A percentile compares a stretch with the other conserved stretches of the same genome.
Conservation (phyloP, 1,139 yeast genomes). For the Entelexis paramagnoliae region DNA sequence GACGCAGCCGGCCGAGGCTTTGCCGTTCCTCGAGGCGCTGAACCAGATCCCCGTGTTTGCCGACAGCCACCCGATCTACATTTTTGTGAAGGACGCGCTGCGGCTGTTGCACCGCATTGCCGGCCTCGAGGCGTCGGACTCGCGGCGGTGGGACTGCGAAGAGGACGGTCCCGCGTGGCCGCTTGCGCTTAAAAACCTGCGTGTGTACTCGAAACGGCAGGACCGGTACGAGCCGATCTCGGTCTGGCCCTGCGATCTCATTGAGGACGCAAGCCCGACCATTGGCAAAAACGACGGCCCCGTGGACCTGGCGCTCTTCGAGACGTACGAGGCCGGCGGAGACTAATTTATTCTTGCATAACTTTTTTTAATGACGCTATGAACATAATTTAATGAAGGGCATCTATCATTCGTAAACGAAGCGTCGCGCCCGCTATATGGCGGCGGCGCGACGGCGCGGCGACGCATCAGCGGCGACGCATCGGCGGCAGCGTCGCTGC, state of each 20-base stretch:
- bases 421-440: too few relatives aligned
- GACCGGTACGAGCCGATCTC: conserved; percentile 33
- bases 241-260: conserved; percentile 48
- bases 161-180: not conserved
- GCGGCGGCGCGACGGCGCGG: too few relatives aligned
- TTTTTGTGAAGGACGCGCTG: conserved; percentile 15
- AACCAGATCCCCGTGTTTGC: conserved; percentile 14
- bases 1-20: conserved; percentile 6
- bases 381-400: not conserved
- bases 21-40: conserved; percentile 13
- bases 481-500: too few relatives aligned
- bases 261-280: conserved; percentile 54
- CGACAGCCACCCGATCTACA: conserved; percentile 11
- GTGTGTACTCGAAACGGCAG: conserved; percentile 30
- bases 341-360: conserved; percentile 5
- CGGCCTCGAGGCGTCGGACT: not conserved
- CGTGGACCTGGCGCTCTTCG: conserved; percentile 62
- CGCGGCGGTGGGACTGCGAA: not conserved
- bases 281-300: conserved; percentile 54
- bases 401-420: too few relatives aligned
- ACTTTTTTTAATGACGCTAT: not conserved
- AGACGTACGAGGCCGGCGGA: conserved; percentile 38
- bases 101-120: conserved; percentile 15
- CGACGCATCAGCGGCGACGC: too few relatives aligned
- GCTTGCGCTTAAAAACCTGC: conserved; percentile 26